Evolutionary conservation across 129 eudicot species (phyloP).

Genomic region (Sambucus nigra): DNA sequence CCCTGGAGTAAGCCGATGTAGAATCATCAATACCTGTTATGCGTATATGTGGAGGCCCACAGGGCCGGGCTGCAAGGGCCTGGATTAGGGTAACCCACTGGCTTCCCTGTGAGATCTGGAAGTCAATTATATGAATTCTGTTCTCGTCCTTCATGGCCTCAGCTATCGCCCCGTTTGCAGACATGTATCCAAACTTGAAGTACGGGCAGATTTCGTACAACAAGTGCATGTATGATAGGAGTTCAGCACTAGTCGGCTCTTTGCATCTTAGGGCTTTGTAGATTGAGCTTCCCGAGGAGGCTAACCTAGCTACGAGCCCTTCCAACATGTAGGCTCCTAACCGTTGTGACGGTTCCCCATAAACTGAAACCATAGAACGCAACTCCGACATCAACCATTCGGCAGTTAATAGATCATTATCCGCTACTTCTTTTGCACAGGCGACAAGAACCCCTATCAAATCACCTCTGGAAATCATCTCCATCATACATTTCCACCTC

Average conservation of each 20-base stretch:
- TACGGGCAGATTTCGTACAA: conserved; percentile 49
- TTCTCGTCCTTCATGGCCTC: conserved; percentile 52
- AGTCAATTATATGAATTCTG: conserved; percentile 51
- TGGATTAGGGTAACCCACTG: conserved; percentile 52
- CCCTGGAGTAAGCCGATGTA: conserved; percentile 25
- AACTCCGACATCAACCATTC: conserved; percentile 43
- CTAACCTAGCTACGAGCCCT: conserved; percentile 46
- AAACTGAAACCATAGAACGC: conserved; percentile 48
- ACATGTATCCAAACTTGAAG: conserved; percentile 54
- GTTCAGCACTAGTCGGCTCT: conserved; percentile 39
- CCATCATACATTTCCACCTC: conserved; percentile 15
- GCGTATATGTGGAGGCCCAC: conserved; percentile 52
- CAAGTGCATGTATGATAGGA: conserved; percentile 33
- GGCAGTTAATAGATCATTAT: conserved; percentile 35
- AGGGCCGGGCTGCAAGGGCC: conserved; percentile 51
- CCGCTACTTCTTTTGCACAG: conserved; percentile 44
- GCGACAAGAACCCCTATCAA: conserved; percentile 35
- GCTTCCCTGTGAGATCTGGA: conserved; percentile 41
- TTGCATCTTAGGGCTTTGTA: conserved; percentile 35
- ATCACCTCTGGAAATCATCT: conserved; percentile 28
- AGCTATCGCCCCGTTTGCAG: conserved; percentile 58
- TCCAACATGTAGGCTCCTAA: conserved; percentile 59
- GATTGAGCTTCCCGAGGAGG: conserved; percentile 45
- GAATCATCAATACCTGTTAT: conserved; percentile 44
- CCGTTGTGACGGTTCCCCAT: conserved; percentile 40